Evolutionary conservation across 2,329 filamentous ascomycete genomes (phyloP), one percentile per base, ranked within the genome.

Genomic region (Tricladium varicosporioides): DNA sequence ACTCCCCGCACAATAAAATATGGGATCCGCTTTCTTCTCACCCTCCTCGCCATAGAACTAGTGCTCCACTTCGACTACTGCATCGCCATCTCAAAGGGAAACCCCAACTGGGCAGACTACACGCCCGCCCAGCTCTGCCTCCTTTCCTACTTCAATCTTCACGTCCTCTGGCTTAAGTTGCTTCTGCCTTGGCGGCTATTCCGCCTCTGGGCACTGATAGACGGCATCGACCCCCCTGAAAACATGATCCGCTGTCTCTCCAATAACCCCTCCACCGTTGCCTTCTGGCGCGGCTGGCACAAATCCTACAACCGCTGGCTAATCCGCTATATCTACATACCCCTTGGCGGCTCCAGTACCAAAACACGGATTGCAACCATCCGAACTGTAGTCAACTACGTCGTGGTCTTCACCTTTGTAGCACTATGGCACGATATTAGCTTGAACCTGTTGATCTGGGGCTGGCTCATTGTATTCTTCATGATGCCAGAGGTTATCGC

Each of bases 351-450:
- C 5, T 76, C 80, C 2, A 77, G 76, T 31, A 80, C 81, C 69
- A 71, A 73, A 32, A 76, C 65, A 54, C 73, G 76, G 67, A 62
- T 73, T 31, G 73, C 76, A 40, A 73, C 76, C 16, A 84, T 80
- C 46, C 77, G 82, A 14, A 86, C 85, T 0, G 78, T 93, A 2
- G 67, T 84, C 51, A 97, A 93, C 56, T 94, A 91, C 71, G 77
- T 95, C 1, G 75, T 87, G 4, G 90, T 96, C 32, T 99, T 99
- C 71, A 97, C 92, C 0, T 99, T 99, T 68, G 94, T 99, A 19
- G 95, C 94, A 0, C 78, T 99, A 27, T 99, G 94, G 94, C 94
- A 99, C 74, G 94, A 99, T 67, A 96, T 99, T 68, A 88, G 96
- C 74, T 82, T 97, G 31, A 84, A 88, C 9, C 79, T 99, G 42